Evolutionary conservation across 768 basidiomycete genomes (phyloP), one percentile per base, ranked within the genome.

Genomic region (Kwoniella sp.): DNA sequence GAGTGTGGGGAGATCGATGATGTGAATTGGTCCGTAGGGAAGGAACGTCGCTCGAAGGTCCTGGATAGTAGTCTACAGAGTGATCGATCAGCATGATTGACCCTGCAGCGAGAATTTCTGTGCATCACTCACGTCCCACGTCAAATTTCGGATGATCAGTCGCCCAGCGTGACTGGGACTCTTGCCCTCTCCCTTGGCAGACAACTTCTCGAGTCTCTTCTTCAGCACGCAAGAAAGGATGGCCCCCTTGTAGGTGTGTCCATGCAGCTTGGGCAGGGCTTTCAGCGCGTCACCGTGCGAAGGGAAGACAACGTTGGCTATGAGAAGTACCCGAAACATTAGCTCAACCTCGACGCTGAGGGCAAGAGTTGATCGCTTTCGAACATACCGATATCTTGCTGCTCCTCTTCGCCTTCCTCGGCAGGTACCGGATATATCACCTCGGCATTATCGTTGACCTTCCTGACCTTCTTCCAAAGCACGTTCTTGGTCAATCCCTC

Each of bases 61-160:
- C 73, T 90, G 87, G 68, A 91, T 89, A 0, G 89, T 89, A 31
- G 90, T 86, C 82, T 91, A 20, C 5, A 51, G 8, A 23, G 15
- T 11, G 3, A 9, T 48, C 41, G 4, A 45, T 45, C 41, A 45
- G 41, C 41, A 45, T 45, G 3, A 7, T 3, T 7, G 41, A 45
- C 3, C 41, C 15, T 9, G 41, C 41, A 20, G 8, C 5, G 3
- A 17, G 41, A 20, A 45, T 11, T 3, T 3, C 5, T 11, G 20
- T 9, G 37, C 26, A 12, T 45, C 2, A 77, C 82, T 66, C 65
- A 84, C 84, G 61, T 84, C 82, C 79, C 83, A 96, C 0, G 92
- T 89, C 47, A 96, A 83, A 79, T 98, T 98, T 65, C 94, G 87
- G 26, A 98, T 86, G 74, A 98, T 95, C 59, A 98, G 85, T 23